Evolutionary conservation across 441 rosid genomes (phyloP), one percentile per base, ranked within the genome.

Genomic region (Gossypium gossypioides): DNA sequence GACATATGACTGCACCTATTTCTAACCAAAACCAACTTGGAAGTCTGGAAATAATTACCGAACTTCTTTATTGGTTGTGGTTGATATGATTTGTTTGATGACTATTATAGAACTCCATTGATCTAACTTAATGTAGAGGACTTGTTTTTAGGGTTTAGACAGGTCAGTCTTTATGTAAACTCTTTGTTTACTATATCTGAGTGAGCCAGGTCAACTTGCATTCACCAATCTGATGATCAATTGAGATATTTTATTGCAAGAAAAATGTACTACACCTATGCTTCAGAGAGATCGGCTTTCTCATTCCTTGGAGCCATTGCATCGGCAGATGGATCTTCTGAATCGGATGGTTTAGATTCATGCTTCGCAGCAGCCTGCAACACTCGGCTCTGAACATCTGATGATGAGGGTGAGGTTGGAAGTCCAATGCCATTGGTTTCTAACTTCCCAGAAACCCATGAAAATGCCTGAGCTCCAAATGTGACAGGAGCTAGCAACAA

Each of bases 391-490:
- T 87, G 95, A 62, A 95, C 92, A 71, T 88, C 96, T 46, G 76
- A 75, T 21, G 99, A 91, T 51, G 97, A 95, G 75, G 99, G 99
- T 24, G 98, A 91, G 1, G 98, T 95, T 16, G 98, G 93, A 34
- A 92, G 91, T 66, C 97, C 89, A 22, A 81, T 75, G 70, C 97
- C 79, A 8, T 88, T 91, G 62, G 86, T 89, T 74, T 95, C 99
- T 55, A 95, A 68, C 76, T 91, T 95, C 37, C 89, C 96, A 32
- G 91, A 89, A 52, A 82, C 90, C 99, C 96, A 87, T 71, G 98
- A 86, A 82, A 92, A 73, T 71, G 98, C 93, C 80, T 83, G 81
- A 56, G 93, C 86, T 61, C 96, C 95, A 7, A 88, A 64, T 75
- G 75, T 84, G 59, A 88, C 89, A 58, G 99, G 96, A 71, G 76